A percentile compares a stretch with the other conserved stretches of the same genome.
Conservation (phyloP, 176 grass and related monocot genomes). For the Phoenix roebelenii region DNA sequence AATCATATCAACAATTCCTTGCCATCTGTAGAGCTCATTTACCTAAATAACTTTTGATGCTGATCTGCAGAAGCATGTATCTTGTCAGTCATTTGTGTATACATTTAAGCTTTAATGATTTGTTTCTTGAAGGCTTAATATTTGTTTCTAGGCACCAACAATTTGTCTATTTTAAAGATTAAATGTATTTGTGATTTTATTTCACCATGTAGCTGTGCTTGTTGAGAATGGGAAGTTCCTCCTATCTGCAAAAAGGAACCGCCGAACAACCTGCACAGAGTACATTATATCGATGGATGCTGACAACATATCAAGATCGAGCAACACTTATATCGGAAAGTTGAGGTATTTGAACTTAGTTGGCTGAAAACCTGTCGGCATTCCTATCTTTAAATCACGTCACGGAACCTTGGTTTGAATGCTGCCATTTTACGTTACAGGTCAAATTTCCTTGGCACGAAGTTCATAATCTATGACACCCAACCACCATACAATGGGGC, state of each 20-base stretch:
- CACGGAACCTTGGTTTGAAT: no score
- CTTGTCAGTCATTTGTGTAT: no score
- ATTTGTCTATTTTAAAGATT: no score
- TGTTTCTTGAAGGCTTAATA: no score
- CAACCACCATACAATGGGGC: conserved; percentile 57
- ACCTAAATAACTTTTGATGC: no score
- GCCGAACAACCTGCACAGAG: conserved; percentile 80
- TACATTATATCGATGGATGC: conserved; percentile 86
- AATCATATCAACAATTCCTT: no score
- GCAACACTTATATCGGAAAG: conserved; percentile 87
- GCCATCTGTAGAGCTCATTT: no score
- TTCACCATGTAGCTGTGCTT: conserved; percentile 44
- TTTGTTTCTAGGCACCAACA: no score
- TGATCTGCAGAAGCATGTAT: no score
- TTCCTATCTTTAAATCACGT: no score
- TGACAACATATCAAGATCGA: conserved; percentile 67
- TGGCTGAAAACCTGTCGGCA: no score
- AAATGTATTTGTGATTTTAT: conserved; percentile 1
- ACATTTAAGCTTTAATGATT: no score
- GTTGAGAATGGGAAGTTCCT: conserved; percentile 85
- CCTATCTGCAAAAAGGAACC: conserved; percentile 71
- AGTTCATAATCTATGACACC: conserved; percentile 86
- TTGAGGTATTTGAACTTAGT: conserved; percentile 43
- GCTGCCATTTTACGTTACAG: conserved; percentile 31
- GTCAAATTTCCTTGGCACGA: conserved; percentile 96